Conservation (phyloP, 371 early-diverging fungal genomes). For the Zychaea mexicana region DNA sequence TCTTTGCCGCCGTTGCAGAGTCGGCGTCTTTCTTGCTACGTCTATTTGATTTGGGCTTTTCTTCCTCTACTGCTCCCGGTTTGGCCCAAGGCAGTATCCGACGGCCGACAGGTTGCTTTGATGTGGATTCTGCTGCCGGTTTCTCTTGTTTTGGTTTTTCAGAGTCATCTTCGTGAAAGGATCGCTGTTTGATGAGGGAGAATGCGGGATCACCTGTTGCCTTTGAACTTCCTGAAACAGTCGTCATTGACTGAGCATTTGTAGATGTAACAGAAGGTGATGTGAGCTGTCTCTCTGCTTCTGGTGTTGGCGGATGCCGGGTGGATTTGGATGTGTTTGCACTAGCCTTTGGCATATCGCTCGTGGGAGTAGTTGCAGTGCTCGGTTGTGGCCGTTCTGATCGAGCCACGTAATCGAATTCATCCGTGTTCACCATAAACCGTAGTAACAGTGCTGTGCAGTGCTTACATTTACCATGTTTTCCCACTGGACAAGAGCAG, state of each 20-base stretch:
- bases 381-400: not conserved
- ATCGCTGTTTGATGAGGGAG: not conserved
- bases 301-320: too few species aligned
- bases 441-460: constrained; percentile 12
- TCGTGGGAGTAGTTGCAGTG: not conserved
- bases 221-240: too few species aligned
- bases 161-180: not conserved
- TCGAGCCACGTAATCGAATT: constrained; percentile 7
- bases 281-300: too few species aligned
- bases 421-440: constrained; percentile 14
- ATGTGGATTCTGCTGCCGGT: not conserved
- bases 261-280: too few species aligned
- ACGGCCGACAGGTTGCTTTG: not conserved
- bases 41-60: too few species aligned
- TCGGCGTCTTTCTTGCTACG: not conserved
- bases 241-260: too few species aligned
- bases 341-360: too few species aligned
- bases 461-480: constrained; percentile 23
- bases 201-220: too few species aligned
- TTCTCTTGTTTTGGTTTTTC: not conserved
- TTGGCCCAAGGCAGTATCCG: too few species aligned
- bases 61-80: too few species aligned
- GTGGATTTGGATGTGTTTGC: not conserved
- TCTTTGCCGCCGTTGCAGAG: not conserved
- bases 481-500: constrained; percentile 26